phyloP scores from a whole-genome alignment of 768 basidiomycete species.

The Termitomyces sp. region DNA sequence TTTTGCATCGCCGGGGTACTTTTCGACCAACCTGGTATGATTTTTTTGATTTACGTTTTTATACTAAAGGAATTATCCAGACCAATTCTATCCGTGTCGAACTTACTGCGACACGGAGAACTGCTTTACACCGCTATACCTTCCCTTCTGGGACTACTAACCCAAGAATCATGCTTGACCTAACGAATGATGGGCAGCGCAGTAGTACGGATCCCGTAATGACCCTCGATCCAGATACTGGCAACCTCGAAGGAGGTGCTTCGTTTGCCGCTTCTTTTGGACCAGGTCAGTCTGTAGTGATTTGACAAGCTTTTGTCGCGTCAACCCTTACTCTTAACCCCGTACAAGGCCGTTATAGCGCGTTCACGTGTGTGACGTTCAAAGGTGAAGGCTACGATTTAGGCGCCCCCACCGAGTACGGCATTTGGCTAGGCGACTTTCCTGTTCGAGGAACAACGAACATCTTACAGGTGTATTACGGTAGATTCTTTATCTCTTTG shows the following conservation, averaged over 20 bases:
- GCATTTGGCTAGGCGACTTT: constrained; percentile 46
- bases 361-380: constrained; percentile 59
- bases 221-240: constrained; percentile 41
- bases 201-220: constrained; percentile 45
- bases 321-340: background rate
- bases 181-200: constrained; percentile 56
- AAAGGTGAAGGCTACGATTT: constrained; percentile 44
- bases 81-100: constrained; percentile 54
- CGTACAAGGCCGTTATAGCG: constrained; percentile 42
- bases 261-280: constrained; percentile 55
- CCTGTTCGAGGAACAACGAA: constrained; percentile 41
- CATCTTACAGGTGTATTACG: constrained; percentile 42
- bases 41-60: background rate
- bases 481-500: constrained; percentile 20
- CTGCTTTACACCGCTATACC: constrained; percentile 55
- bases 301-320: background rate
- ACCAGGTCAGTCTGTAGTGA: constrained; percentile 24
- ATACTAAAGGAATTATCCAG: constrained; percentile 18
- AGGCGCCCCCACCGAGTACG: constrained; percentile 46
- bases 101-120: constrained; percentile 52
- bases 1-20: constrained; percentile 60
- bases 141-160: constrained; percentile 40
- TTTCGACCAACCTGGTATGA: constrained; percentile 50
- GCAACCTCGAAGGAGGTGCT: constrained; percentile 42
- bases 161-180: constrained; percentile 53